Conservation (phyloP, 2,329 filamentous ascomycete genomes). For the Daldinia eschscholtzii region DNA sequence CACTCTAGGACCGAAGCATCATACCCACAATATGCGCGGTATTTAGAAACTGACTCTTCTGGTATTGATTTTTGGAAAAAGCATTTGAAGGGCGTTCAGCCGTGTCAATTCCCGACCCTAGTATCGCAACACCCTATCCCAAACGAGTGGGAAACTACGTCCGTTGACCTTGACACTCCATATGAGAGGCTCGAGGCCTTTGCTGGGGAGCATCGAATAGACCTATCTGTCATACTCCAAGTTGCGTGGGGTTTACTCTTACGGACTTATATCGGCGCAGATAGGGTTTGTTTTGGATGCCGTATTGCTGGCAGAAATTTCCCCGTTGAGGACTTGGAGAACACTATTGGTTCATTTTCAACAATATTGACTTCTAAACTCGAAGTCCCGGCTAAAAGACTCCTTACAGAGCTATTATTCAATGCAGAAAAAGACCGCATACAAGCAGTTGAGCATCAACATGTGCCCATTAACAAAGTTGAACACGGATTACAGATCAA, state of each 20-base stretch:
- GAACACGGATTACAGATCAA: constrained; percentile 61
- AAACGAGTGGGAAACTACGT: constrained; percentile 53
- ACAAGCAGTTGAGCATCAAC: constrained; percentile 57
- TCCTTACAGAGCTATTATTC: constrained; percentile 47
- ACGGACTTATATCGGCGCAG: constrained; percentile 65
- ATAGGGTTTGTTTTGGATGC: constrained; percentile 68
- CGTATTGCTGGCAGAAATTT: constrained; percentile 61
- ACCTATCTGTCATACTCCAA: constrained; percentile 64
- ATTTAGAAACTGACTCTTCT: constrained; percentile 52
- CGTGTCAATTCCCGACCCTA: constrained; percentile 63
- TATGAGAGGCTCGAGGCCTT: constrained; percentile 60
- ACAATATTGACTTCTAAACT: constrained; percentile 48
- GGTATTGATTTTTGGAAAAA: constrained; percentile 63
- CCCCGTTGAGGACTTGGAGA: constrained; percentile 56
- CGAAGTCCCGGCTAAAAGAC: constrained; percentile 36
- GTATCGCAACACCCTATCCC: constrained; percentile 42
- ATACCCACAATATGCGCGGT: constrained; percentile 57
- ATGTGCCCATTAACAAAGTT: constrained; percentile 61
- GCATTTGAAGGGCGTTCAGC: constrained; percentile 54
- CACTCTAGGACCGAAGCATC: constrained; percentile 54
- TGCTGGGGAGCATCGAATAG: constrained; percentile 56
- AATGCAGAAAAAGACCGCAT: constrained; percentile 46
- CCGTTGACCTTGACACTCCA: constrained; percentile 58
- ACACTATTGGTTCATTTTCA: constrained; percentile 62
- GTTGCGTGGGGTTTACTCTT: constrained; percentile 72